phyloP scores from a whole-genome alignment of 495 filamentous ascomycete species.

The Venustampulla echinocandica region DNA sequence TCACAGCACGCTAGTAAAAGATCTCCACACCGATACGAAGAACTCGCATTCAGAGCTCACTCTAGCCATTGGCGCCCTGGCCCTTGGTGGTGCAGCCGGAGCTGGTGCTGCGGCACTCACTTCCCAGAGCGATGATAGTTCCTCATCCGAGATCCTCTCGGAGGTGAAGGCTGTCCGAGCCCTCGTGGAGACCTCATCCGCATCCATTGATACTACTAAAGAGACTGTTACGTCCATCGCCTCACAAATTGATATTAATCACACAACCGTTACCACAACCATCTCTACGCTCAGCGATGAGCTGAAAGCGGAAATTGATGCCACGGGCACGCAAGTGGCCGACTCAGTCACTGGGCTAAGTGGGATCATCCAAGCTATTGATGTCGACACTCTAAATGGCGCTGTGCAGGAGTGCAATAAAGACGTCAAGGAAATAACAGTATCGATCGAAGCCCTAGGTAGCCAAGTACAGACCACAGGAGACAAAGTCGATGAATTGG shows the following conservation, averaged over 20 bases:
- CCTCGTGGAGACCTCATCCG: constrained; percentile 7
- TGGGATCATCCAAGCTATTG: constrained; percentile 9
- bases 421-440: constrained; percentile 3
- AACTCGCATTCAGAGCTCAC: constrained; percentile 9
- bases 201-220: constrained; percentile 2
- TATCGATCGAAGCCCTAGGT: constrained; percentile 5
- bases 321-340: constrained; percentile 12
- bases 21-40: constrained; percentile 13
- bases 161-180: constrained; percentile 14
- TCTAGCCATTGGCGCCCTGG: constrained; percentile 6
- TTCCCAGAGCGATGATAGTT: background rate
- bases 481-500: background rate
- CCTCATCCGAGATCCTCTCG: constrained; percentile 10
- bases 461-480: background rate
- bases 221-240: constrained; percentile 8
- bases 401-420: constrained; percentile 2
- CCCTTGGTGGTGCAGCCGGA: constrained; percentile 13
- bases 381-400: constrained; percentile 1
- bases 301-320: constrained; percentile 19
- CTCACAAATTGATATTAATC: constrained; percentile 17
- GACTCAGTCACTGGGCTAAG: constrained; percentile 7
- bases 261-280: constrained; percentile 16
- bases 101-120: constrained; percentile 1
- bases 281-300: constrained; percentile 18
- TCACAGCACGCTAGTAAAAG: constrained; percentile 13